Evolutionary conservation across 2,329 filamentous ascomycete genomes (phyloP), one percentile per base, ranked within the genome.

Genomic region (Drechmeria coniospora): DNA sequence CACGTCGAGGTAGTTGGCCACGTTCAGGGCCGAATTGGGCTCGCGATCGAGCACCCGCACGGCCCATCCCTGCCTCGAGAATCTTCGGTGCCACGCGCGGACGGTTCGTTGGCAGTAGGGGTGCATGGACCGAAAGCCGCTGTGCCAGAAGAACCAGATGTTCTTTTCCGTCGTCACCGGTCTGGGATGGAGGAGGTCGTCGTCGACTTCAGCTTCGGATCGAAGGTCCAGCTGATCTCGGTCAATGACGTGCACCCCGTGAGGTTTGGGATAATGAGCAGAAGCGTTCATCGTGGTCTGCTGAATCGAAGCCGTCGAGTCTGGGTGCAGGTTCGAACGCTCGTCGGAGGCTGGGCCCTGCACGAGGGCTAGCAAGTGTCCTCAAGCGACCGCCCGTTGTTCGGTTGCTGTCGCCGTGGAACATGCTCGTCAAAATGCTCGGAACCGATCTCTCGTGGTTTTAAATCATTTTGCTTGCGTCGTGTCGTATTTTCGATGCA

Each of bases 71-170:
- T 52, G 45, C 24, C 52, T 56, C 1, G 56, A 51, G 29, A 68
- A 56, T n/a, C 66, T 59, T 2, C 65, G 55, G 38, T 69, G 52
- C 57, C 64, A 71, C 28, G 61, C 53, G 22, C 63, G 54, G 16
- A 71, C 50, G 33, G 62, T 70, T 22, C 67, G 63, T 32, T 61
- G 48, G 4, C 59, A 53, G 41, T 68, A 69, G 1, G 54, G 51
- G 31, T 66, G 61, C 55, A 71, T 61, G 15, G 44, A 46, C 3
- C 36, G 23, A 37, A 57, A 63, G 16, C 66, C 66, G 4, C 46
- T 47, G 41, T 70, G 55, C 67, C 67, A 73, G 47, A 68, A 72
- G 40, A 68, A 65, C 56, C 65, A 73, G 15, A 71, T 48, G 26
- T 68, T 68, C 41, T 70, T 70, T 25, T 59, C 54, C 17, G 46